Evolutionary conservation across 1,284 basidiomycete genomes (phyloP).

Genomic region (Pseudozyma pruni): DNA sequence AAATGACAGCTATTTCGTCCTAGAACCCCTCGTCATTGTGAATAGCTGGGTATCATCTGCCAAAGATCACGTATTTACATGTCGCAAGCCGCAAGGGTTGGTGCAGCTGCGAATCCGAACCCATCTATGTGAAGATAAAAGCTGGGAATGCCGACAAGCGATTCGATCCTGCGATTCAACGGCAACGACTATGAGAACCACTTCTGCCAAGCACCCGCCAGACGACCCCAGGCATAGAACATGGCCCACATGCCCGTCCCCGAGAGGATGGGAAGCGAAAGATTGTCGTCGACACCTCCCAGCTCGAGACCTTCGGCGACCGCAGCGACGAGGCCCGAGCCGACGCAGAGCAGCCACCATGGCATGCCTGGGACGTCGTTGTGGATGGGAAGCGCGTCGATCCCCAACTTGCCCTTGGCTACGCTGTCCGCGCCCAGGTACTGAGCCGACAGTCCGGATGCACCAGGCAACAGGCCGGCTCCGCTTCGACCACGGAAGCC

Average conservation of each 20-base stretch:
- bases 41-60: slow-evolving; percentile 21
- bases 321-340: slow-evolving; percentile 66
- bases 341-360: slow-evolving; percentile 45
- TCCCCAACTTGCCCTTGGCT: slow-evolving; percentile 38
- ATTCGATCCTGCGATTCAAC: too few relatives aligned
- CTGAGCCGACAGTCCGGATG: slow-evolving; percentile 28
- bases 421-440: slow-evolving; percentile 33
- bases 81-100: too few relatives aligned
- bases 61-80: slow-evolving; percentile 3
- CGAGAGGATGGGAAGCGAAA: slow-evolving; percentile 89
- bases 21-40: neutral
- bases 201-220: slow-evolving; percentile 24
- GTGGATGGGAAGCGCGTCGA: slow-evolving; percentile 21
- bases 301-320: slow-evolving; percentile 74
- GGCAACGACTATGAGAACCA: slow-evolving; percentile 32
- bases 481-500: slow-evolving; percentile 48
- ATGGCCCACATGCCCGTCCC: slow-evolving; percentile 79
- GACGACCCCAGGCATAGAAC: slow-evolving; percentile 57
- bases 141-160: too few relatives aligned
- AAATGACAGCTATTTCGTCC: too few relatives aligned
- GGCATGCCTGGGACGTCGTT: slow-evolving; percentile 57
- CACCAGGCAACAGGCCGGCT: slow-evolving; percentile 24
- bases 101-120: too few relatives aligned
- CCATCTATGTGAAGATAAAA: too few relatives aligned
- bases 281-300: slow-evolving; percentile 88